These are phyloP conservation scores for Phyllosticta citriasiana DNA, from an alignment of 2,329 filamentous ascomycete genomes.

Conservation along the genomic window DNA sequence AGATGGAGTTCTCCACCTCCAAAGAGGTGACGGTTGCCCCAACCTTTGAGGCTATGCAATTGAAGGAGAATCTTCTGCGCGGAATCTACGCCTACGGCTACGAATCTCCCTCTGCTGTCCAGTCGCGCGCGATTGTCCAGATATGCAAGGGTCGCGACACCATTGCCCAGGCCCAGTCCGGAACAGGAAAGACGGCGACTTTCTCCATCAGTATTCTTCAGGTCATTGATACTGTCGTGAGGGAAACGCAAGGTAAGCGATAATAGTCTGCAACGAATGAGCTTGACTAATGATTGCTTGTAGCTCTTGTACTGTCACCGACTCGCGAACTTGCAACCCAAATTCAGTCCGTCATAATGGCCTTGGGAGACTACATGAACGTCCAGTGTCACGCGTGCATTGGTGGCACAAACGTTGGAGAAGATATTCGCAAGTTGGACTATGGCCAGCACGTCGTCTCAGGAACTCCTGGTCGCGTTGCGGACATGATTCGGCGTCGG, in stretches of 20 bases:
- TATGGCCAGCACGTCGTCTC: slow-evolving; percentile 97
- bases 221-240: slow-evolving; percentile 85
- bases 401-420: slow-evolving; percentile 92
- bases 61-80: slow-evolving; percentile 94
- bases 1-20: slow-evolving; percentile 96
- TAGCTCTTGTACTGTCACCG: slow-evolving; percentile 83
- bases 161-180: slow-evolving; percentile 94
- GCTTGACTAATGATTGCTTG: slow-evolving; percentile 11
- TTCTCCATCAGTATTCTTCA: slow-evolving; percentile 96
- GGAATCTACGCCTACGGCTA: slow-evolving; percentile 98
- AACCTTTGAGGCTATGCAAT: slow-evolving; percentile 64
- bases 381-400: slow-evolving; percentile 98
- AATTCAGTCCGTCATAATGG: slow-evolving; percentile 97
- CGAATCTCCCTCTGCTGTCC: slow-evolving; percentile 93
- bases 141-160: slow-evolving; percentile 98
- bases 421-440: slow-evolving; percentile 95
- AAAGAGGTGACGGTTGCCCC: slow-evolving; percentile 95
- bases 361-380: slow-evolving; percentile 99
- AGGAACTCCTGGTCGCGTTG: slow-evolving; percentile 90
- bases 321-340: slow-evolving; percentile 95
- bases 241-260: slow-evolving; percentile 64
- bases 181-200: slow-evolving; percentile 92
- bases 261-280: neutral
- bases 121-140: slow-evolving; percentile 96
- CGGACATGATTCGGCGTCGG: slow-evolving; percentile 70